phyloP scores from a whole-genome alignment of 2,329 filamentous ascomycete species.

The Emergomyces pasteurianus region DNA sequence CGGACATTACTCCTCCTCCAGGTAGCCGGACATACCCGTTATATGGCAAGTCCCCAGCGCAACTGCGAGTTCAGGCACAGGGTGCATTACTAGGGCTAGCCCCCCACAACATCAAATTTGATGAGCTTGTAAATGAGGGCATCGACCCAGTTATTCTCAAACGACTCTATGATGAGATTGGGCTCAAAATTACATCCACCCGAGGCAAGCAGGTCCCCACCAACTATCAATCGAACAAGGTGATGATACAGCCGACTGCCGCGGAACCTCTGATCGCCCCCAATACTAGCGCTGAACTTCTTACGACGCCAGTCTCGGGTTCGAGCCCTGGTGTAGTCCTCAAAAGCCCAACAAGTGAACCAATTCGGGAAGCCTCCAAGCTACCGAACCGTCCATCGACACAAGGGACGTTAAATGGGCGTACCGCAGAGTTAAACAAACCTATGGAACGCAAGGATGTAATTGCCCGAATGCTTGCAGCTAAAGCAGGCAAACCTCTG shows the following conservation, averaged over 20 bases:
- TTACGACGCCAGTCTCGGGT: neutral
- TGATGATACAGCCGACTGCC: conserved; percentile 70
- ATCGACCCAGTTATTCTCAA: conserved; percentile 53
- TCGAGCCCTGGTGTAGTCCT: no score
- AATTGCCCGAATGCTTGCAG: conserved; percentile 64
- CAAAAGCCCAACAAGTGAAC: conserved; percentile 7
- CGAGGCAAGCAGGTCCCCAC: conserved; percentile 3
- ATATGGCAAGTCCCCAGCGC: conserved; percentile 22
- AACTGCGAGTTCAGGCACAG: conserved; percentile 42
- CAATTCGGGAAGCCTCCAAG: conserved; percentile 8
- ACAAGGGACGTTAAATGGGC: neutral
- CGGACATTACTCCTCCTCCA: neutral
- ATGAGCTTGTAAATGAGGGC: conserved; percentile 61
- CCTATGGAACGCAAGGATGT: conserved; percentile 61
- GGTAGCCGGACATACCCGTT: neutral
- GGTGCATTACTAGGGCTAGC: conserved; percentile 53
- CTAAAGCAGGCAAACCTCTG: conserved; percentile 48
- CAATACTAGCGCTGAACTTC: neutral
- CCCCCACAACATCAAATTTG: conserved; percentile 57
- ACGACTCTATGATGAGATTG: conserved; percentile 56
- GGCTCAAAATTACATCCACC: conserved; percentile 34
- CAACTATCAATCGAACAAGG: conserved; percentile 44
- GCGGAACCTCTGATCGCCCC: conserved; percentile 41
- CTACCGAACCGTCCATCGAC: neutral
- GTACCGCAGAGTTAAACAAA: conserved; percentile 18